Evolutionary conservation across 2,329 filamentous ascomycete species (phyloP).

Genomic region (Cytospora schulzeri): DNA sequence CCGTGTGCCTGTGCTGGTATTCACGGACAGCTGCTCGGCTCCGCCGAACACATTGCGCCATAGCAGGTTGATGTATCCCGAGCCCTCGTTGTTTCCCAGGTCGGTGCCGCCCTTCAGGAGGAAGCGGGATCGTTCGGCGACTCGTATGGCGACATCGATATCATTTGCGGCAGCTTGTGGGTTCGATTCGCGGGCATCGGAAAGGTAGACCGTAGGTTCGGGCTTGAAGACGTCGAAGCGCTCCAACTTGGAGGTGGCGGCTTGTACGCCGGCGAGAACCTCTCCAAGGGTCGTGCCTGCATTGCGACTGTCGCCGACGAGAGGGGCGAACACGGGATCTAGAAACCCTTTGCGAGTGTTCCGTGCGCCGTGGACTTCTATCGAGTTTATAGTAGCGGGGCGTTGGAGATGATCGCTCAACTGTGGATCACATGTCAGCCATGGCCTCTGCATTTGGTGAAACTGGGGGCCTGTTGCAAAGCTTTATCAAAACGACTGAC

Average conservation of each 20-base stretch:
- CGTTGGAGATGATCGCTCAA: constrained; percentile 81
- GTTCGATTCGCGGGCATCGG: constrained; percentile 70
- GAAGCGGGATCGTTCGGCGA: constrained; percentile 78
- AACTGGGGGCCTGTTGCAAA: background rate
- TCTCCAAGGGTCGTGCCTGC: constrained; percentile 77
- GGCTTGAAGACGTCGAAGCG: constrained; percentile 87
- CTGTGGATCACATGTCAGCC: constrained; percentile 43
- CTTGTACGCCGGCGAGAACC: constrained; percentile 71
- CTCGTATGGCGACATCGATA: constrained; percentile 77
- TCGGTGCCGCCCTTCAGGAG: constrained; percentile 94
- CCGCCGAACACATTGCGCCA: constrained; percentile 94
- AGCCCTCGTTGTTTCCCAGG: constrained; percentile 89
- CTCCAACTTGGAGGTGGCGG: constrained; percentile 72
- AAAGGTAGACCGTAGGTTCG: constrained; percentile 79
- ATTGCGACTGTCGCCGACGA: constrained; percentile 70
- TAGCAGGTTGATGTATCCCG: constrained; percentile 83
- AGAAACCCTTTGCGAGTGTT: constrained; percentile 86
- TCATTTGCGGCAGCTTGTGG: constrained; percentile 73
- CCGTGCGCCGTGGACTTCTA: constrained; percentile 79
- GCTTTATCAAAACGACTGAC: constrained; percentile 26
- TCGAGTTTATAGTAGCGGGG: constrained; percentile 83
- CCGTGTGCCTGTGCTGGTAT: constrained; percentile 85
- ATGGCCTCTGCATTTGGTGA: background rate
- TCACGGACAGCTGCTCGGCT: constrained; percentile 84
- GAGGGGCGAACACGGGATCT: constrained; percentile 75